Conservation (phyloP, 2,329 filamentous ascomycete genomes). For the Monilinia fructicola region DNA sequence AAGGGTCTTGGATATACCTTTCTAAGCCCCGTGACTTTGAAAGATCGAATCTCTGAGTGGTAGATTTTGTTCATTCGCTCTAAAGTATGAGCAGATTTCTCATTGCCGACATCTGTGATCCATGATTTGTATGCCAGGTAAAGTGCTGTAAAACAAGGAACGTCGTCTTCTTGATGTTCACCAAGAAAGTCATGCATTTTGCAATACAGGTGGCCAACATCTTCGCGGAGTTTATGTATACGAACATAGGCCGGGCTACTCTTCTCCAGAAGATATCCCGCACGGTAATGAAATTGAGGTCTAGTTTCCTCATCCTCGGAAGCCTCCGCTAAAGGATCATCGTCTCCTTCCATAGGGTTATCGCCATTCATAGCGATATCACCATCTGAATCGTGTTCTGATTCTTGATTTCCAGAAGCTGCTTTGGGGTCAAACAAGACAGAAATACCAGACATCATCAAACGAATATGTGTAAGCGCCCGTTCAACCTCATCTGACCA, state of each 20-base stretch:
- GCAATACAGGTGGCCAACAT: constrained; percentile 77
- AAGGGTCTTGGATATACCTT: constrained; percentile 91
- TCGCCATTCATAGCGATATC: constrained; percentile 50
- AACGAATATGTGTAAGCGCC: constrained; percentile 79
- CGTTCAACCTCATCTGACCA: constrained; percentile 97
- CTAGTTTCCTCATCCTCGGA: constrained; percentile 79
- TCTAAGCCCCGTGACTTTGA: constrained; percentile 88
- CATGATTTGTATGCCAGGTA: constrained; percentile 92
- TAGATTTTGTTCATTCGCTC: constrained; percentile 85
- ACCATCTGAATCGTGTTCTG: constrained; percentile 47
- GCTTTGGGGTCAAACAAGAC: constrained; percentile 81
- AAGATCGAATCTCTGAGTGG: constrained; percentile 82
- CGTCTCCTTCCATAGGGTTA: constrained; percentile 54
- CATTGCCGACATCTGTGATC: constrained; percentile 97
- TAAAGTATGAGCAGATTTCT: constrained; percentile 88
- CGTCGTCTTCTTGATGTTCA: constrained; percentile 87
- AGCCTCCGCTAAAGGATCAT: constrained; percentile 58
- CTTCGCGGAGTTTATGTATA: constrained; percentile 78
- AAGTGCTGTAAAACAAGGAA: constrained; percentile 88
- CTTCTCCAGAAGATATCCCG: constrained; percentile 75
- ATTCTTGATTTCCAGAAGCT: constrained; percentile 55
- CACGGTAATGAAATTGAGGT: constrained; percentile 83
- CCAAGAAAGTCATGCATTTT: constrained; percentile 81
- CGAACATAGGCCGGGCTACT: constrained; percentile 65
- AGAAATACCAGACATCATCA: constrained; percentile 89